Conservation (phyloP, 768 basidiomycete genomes). For the Dentipellis sp. region DNA sequence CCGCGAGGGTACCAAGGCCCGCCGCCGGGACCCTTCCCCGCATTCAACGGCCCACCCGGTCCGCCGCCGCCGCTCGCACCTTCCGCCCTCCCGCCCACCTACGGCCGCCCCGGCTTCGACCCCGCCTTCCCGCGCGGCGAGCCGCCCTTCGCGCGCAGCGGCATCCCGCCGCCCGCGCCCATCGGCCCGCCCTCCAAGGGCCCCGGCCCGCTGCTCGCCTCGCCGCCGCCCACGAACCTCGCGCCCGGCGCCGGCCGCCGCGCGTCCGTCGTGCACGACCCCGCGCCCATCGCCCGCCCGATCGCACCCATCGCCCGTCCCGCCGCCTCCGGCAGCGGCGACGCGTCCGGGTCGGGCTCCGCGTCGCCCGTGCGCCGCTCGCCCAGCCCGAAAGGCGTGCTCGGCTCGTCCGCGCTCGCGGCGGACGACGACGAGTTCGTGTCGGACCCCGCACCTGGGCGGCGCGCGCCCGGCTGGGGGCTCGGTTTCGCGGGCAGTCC, state of each 20-base stretch:
- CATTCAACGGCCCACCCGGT: constrained; percentile 29
- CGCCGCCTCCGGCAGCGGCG: constrained; percentile 29
- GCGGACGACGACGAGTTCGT: constrained; percentile 80
- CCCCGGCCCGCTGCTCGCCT: constrained; percentile 27
- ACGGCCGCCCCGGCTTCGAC: constrained; percentile 41
- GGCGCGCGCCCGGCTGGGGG: constrained; percentile 14
- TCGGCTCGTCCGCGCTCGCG: constrained; percentile 71
- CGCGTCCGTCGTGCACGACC: constrained; percentile 37
- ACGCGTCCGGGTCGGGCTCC: constrained; percentile 42
- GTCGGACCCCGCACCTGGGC: constrained; percentile 32
- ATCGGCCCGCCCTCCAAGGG: constrained; percentile 35
- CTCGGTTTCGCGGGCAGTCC: background rate
- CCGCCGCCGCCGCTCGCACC: constrained; percentile 41
- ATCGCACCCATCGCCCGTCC: constrained; percentile 67
- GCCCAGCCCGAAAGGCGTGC: constrained; percentile 52
- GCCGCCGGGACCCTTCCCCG: constrained; percentile 39
- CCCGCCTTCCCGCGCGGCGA: constrained; percentile 35
- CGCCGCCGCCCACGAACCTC: constrained; percentile 28
- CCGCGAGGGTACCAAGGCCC: constrained; percentile 36
- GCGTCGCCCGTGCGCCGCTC: constrained; percentile 47
- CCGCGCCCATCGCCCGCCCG: constrained; percentile 27
- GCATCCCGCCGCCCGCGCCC: constrained; percentile 33
- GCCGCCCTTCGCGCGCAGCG: constrained; percentile 24
- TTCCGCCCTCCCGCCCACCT: constrained; percentile 45
- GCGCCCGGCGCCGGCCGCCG: constrained; percentile 42